phyloP scores from a whole-genome alignment of 2,329 filamentous ascomycete species.

The Exophiala phaeomuriformis region DNA sequence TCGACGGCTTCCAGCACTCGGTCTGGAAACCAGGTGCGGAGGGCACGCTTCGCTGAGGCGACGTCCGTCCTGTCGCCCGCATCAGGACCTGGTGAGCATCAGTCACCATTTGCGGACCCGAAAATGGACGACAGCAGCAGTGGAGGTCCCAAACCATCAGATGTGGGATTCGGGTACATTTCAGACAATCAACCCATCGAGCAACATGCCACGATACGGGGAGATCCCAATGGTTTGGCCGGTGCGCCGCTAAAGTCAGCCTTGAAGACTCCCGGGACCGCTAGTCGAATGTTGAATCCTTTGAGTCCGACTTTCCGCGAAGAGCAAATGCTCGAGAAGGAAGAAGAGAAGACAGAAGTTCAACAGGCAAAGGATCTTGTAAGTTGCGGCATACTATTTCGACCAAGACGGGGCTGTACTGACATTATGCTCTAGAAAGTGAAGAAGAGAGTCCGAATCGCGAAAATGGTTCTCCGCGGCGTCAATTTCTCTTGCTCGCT shows the following conservation, averaged over 20 bases:
- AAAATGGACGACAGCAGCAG: conserved; percentile 42
- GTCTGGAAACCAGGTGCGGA: conserved; percentile 47
- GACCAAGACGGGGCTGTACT: background rate
- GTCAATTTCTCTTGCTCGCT: conserved; percentile 96
- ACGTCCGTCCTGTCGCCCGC: conserved; percentile 58
- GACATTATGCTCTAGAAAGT: conserved; percentile 58
- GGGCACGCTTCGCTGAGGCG: conserved; percentile 58
- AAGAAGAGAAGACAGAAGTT: conserved; percentile 72
- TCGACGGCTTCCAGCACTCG: conserved; percentile 29
- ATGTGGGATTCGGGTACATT: conserved; percentile 91
- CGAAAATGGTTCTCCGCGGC: conserved; percentile 88
- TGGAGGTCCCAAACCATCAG: conserved; percentile 58
- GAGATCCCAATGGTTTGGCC: conserved; percentile 21
- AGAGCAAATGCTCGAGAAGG: conserved; percentile 79
- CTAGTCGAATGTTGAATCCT: conserved; percentile 67
- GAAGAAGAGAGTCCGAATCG: conserved; percentile 82
- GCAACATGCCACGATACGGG: conserved; percentile 48
- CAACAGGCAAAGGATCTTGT: conserved; percentile 83
- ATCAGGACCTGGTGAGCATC: conserved; percentile 39
- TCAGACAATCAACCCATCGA: conserved; percentile 45
- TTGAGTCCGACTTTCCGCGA: conserved; percentile 87
- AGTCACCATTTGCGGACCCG: conserved; percentile 48
- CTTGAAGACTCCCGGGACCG: conserved; percentile 77
- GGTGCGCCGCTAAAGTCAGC: conserved; percentile 73
- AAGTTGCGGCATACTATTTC: conserved; percentile 37